A percentile compares a stretch with the other conserved stretches of the same genome.
These are phyloP conservation scores for Blastobotrys malaysiensis DNA, from an alignment of 1,139 yeast genomes.

Conservation along the genomic window DNA sequence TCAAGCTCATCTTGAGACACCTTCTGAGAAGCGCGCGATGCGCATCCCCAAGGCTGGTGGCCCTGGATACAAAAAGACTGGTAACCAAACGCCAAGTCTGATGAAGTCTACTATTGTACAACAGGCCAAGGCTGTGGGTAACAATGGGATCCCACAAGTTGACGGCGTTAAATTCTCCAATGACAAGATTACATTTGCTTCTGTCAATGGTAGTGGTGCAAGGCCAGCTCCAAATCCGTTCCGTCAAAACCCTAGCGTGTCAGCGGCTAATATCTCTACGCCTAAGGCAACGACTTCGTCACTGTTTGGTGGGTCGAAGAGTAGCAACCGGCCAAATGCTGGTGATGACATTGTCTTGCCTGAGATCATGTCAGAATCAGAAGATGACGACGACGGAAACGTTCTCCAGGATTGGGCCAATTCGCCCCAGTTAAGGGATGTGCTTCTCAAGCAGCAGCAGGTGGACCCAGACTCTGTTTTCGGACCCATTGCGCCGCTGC, in stretches of 20 bases:
- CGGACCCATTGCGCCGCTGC: slow-evolving; percentile 69
- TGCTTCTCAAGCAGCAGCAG: slow-evolving; percentile 51
- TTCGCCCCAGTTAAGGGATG: slow-evolving; percentile 52
- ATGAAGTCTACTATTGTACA: slow-evolving; percentile 35
- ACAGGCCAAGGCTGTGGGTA: slow-evolving; percentile 26
- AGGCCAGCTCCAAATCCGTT: slow-evolving; percentile 11
- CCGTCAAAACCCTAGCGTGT: slow-evolving; percentile 17
- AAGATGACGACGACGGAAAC: slow-evolving; percentile 48
- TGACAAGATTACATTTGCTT: slow-evolving; percentile 32
- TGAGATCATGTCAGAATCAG: slow-evolving; percentile 50
- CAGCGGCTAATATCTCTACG: slow-evolving; percentile 10
- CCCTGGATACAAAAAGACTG: slow-evolving; percentile 12
- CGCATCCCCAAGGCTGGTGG: slow-evolving; percentile 8
- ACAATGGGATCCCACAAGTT: slow-evolving; percentile 25
- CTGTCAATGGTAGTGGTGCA: neutral
- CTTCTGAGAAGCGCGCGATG: slow-evolving; percentile 11
- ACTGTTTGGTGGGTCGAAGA: neutral
- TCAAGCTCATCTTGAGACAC: slow-evolving; percentile 13
- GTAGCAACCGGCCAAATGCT: neutral
- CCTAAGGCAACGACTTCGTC: slow-evolving; percentile 5
- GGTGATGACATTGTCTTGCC: slow-evolving; percentile 36
- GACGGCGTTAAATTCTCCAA: slow-evolving; percentile 35
- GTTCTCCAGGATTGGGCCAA: slow-evolving; percentile 69
- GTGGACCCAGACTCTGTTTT: slow-evolving; percentile 70
- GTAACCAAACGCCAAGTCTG: slow-evolving; percentile 18